Percentiles rank a stretch among this genome's conserved stretches.
Conservation (phyloP, 495 filamentous ascomycete species). For the Neurospora sp. region DNA sequence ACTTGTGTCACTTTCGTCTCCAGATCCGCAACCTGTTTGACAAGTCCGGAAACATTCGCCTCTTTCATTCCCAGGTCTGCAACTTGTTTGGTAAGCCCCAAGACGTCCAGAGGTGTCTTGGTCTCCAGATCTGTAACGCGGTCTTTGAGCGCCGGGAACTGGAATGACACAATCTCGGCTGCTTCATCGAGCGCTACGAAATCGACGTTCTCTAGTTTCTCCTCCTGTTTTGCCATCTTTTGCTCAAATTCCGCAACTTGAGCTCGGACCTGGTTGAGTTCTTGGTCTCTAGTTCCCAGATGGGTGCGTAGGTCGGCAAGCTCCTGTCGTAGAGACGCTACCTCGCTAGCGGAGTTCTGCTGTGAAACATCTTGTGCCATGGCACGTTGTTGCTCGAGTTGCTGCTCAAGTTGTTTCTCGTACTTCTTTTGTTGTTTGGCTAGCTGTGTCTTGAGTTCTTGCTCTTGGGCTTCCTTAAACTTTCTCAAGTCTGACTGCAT, state of each 20-base stretch:
- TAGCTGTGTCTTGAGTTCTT: neutral
- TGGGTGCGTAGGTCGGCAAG: neutral
- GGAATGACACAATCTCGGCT: slow-evolving; percentile 2
- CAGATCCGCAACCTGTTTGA: neutral
- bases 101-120: neutral
- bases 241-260: neutral
- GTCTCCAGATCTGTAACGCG: neutral
- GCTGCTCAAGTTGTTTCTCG: neutral
- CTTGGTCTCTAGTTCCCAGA: neutral
- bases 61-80: neutral
- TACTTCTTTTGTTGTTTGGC: neutral
- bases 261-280: neutral
- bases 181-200: slow-evolving; percentile 1
- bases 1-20: neutral
- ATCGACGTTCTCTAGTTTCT: slow-evolving; percentile 5
- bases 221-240: slow-evolving; percentile 2
- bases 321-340: neutral
- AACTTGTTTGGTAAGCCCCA: neutral
- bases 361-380: neutral
- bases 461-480: neutral
- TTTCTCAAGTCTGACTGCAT: slow-evolving; percentile 1
- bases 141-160: neutral
- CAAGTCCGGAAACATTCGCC: neutral
- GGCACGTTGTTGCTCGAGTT: neutral
- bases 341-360: neutral